phyloP scores from a whole-genome alignment of 306 rosid genomes.

The Corylus heterophylla region DNA sequence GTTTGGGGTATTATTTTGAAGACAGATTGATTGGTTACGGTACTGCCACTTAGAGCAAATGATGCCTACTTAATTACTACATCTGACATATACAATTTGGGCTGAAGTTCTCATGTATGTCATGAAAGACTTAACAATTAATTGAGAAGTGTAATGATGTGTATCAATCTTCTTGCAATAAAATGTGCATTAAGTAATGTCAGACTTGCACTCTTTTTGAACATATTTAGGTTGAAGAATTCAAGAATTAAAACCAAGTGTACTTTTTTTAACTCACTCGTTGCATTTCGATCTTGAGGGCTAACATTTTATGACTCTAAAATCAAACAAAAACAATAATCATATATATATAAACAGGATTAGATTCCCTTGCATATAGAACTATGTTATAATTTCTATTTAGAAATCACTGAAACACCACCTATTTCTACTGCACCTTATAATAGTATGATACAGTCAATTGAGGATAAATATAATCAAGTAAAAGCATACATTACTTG shows the following conservation, averaged over 20 bases:
- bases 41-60: background rate
- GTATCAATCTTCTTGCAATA: too few species aligned
- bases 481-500: constrained; percentile 67
- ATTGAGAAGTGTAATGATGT: too few species aligned
- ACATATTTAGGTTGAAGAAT: background rate
- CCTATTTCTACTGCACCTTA: background rate
- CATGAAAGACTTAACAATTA: too few species aligned
- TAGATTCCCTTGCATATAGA: background rate
- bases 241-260: background rate
- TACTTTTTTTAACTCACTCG: background rate
- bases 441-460: background rate
- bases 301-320: background rate
- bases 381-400: background rate
- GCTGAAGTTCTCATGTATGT: background rate
- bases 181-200: too few species aligned
- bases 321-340: background rate
- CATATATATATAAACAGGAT: background rate
- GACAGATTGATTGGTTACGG: background rate
- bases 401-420: background rate
- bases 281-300: background rate
- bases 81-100: background rate
- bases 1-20: background rate
- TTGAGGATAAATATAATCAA: background rate
- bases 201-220: too few species aligned
- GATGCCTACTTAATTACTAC: background rate